phyloP scores from a whole-genome alignment of 257 asterid genomes.

The Fraxinus quadrangulata region DNA sequence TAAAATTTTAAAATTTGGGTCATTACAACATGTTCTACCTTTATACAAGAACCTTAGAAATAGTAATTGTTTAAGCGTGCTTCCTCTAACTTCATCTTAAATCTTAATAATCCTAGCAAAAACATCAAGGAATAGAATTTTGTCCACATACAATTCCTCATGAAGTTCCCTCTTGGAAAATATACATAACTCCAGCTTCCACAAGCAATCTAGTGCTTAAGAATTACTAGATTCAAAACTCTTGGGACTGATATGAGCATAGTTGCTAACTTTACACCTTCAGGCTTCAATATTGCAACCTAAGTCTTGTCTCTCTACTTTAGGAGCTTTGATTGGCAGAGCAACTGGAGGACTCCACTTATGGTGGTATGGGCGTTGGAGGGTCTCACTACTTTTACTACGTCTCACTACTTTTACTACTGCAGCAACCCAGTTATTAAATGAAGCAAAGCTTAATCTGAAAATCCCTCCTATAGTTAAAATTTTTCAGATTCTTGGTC shows the following conservation, averaged over 20 bases:
- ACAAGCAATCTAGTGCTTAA: background rate
- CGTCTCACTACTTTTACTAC: background rate
- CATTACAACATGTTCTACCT: background rate
- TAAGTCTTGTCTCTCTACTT: background rate
- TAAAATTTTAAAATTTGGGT: too few relatives aligned
- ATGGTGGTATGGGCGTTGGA: background rate
- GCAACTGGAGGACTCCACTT: background rate
- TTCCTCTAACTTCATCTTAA: background rate
- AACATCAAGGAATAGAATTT: background rate
- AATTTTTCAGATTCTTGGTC: background rate
- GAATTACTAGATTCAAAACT: background rate
- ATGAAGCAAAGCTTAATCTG: background rate
- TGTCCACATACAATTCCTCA: background rate
- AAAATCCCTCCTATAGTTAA: background rate
- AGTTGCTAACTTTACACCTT: background rate
- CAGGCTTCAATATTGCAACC: background rate
- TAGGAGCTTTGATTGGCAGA: background rate
- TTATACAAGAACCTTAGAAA: background rate
- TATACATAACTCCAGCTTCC: background rate
- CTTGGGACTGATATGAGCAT: background rate
- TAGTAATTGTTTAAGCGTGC: background rate
- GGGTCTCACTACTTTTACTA: too few relatives aligned
- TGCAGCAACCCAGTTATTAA: background rate
- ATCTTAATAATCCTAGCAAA: background rate
- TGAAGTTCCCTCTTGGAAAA: background rate